These are phyloP conservation scores for Xerocomus spinulosus DNA, from an alignment of 768 basidiomycete species.

Conservation along the genomic window DNA sequence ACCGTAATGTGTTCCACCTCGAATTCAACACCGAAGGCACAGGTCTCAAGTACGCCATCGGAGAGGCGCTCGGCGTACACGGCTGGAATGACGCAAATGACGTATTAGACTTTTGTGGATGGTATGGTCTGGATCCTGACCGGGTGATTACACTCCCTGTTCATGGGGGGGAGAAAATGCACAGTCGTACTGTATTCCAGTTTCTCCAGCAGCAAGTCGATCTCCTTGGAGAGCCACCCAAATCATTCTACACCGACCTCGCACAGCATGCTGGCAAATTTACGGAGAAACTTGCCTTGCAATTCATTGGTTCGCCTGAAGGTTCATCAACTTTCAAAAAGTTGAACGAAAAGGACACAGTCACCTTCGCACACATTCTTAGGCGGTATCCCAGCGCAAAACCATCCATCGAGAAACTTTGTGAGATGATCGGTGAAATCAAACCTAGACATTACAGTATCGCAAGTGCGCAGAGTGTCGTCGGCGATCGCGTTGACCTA, in stretches of 20 bases:
- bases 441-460: conserved; percentile 99
- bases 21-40: conserved; percentile 93
- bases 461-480: conserved; percentile 90
- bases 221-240: conserved; percentile 92
- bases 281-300: conserved; percentile 72
- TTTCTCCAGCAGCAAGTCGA: conserved; percentile 95
- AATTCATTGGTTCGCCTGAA: conserved; percentile 92
- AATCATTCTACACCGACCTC: conserved; percentile 90
- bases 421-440: conserved; percentile 89
- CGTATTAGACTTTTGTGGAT: conserved; percentile 81
- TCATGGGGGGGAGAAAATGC: conserved; percentile 60
- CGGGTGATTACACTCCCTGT: conserved; percentile 79
- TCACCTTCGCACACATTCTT: conserved; percentile 88
- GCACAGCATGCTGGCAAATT: conserved; percentile 66
- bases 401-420: conserved; percentile 79
- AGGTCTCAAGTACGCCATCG: conserved; percentile 90
- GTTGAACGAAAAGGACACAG: conserved; percentile 89
- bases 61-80: conserved; percentile 94
- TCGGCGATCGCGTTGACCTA: conserved; percentile 91
- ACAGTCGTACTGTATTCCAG: conserved; percentile 94
- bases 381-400: conserved; percentile 70
- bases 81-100: conserved; percentile 95
- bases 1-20: conserved; percentile 98
- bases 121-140: conserved; percentile 85
- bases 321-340: conserved; percentile 93